phyloP scores from a whole-genome alignment of 2,329 filamentous ascomycete genomes.

The Cladophialophora psammophila region DNA sequence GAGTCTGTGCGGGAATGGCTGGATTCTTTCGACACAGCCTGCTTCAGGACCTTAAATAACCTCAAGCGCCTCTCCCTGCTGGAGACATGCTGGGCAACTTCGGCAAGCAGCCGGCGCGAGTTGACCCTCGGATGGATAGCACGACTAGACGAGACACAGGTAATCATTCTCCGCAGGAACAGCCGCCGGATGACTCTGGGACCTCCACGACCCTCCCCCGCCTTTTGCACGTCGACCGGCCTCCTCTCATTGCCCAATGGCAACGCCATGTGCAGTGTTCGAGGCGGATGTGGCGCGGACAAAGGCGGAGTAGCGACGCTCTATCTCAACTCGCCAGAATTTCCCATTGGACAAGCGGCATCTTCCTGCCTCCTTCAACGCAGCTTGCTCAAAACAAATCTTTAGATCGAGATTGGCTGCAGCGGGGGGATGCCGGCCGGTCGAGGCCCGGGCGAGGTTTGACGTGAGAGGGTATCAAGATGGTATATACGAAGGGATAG shows the following conservation, averaged over 20 bases:
- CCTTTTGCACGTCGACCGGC: not conserved
- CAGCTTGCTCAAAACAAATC: constrained; percentile 15
- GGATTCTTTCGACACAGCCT: not conserved
- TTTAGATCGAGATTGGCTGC: constrained; percentile 12
- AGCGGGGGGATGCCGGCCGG: constrained; percentile 18
- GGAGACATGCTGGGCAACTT: not conserved
- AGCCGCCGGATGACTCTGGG: not conserved
- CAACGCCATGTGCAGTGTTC: not conserved
- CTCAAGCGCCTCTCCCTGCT: not conserved
- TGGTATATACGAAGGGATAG: not conserved
- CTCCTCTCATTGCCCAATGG: not conserved
- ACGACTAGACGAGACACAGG: not conserved
- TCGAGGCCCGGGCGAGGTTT: not conserved
- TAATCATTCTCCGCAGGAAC: not conserved
- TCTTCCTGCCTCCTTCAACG: not conserved
- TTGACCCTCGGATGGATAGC: not conserved
- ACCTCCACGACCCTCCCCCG: not conserved
- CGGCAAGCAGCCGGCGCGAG: not conserved
- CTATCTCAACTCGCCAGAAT: not conserved
- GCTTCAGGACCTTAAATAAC: not conserved
- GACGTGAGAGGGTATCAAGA: not conserved
- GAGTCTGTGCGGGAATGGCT: not conserved
- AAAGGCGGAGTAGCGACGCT: constrained; percentile 7
- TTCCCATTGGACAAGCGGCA: constrained; percentile 16
- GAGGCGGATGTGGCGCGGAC: constrained; percentile 8